Evolutionary conservation across 2,329 filamentous ascomycete species (phyloP).

Genomic region (Fusarium verrucosum): DNA sequence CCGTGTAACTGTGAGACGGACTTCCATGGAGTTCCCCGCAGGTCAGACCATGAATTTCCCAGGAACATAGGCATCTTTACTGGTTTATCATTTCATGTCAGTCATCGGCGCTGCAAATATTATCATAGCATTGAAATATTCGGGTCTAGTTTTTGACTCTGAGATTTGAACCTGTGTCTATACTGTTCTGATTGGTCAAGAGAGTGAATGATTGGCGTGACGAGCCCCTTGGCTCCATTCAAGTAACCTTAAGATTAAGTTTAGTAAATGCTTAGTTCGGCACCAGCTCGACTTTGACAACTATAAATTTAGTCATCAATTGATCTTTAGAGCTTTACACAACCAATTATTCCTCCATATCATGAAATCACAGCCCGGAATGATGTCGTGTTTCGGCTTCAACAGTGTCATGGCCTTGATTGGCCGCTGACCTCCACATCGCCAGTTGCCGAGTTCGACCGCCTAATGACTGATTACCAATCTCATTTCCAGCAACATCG

Average conservation of each 20-base stretch:
- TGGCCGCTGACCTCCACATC: not conserved
- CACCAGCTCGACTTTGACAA: accelerated
- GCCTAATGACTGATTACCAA: not conserved
- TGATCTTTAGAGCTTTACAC: not conserved
- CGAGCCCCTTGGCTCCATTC: too few species aligned
- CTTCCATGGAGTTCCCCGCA: constrained; percentile 33
- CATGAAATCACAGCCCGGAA: not conserved
- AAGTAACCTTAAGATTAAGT: too few species aligned
- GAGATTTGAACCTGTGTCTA: too few species aligned
- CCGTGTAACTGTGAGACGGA: constrained; percentile 22
- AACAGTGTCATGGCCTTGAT: not conserved
- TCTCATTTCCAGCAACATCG: not conserved
- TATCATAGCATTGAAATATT: not conserved
- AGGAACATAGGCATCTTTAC: too few species aligned
- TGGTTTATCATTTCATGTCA: too few species aligned
- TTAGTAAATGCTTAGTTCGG: too few species aligned
- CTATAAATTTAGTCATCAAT: not conserved
- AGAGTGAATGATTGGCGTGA: too few species aligned
- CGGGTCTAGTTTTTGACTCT: too few species aligned
- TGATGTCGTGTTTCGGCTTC: not conserved
- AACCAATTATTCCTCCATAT: not conserved
- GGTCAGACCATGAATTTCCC: too few species aligned
- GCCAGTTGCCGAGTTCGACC: not conserved
- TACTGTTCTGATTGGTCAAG: not conserved
- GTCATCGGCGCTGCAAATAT: too few species aligned